These are phyloP conservation scores for Picea sitchensis DNA, from an alignment of 75 land plant species.

Conservation along the genomic window DNA sequence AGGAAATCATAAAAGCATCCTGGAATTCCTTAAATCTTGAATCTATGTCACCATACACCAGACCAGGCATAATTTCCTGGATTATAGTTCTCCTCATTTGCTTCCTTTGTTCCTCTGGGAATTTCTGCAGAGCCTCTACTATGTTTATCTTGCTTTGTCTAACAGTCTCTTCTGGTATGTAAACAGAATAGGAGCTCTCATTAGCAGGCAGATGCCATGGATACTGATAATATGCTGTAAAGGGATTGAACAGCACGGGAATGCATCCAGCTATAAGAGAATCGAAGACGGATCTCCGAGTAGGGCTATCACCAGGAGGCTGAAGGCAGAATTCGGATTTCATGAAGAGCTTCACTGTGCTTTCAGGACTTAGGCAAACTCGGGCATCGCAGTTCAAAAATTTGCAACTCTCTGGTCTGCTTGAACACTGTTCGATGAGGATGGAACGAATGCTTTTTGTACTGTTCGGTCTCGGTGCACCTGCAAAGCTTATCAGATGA, in stretches of 20 bases:
- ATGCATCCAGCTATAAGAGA: constrained; percentile 59
- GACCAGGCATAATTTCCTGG: constrained; percentile 44
- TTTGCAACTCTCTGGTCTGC: constrained; percentile 21
- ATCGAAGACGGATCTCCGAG: constrained; percentile 64
- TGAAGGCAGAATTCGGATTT: constrained; percentile 62
- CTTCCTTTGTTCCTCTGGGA: constrained; percentile 21
- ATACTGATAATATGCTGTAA: constrained; percentile 14
- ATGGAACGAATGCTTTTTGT: constrained; percentile 36
- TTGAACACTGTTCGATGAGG: constrained; percentile 45
- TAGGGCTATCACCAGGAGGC: constrained; percentile 64
- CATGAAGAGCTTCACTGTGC: constrained; percentile 36
- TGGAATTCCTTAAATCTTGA: constrained; percentile 10
- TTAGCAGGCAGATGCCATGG: constrained; percentile 14
- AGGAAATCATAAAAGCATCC: constrained; percentile 37
- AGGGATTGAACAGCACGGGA: constrained; percentile 54
- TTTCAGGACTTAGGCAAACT: constrained; percentile 27
- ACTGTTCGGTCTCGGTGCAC: constrained; percentile 36
- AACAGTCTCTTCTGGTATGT: constrained; percentile 25
- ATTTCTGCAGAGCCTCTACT: constrained; percentile 25
- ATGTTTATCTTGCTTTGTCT: constrained; percentile 24
- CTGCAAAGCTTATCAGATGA: constrained; percentile 45
- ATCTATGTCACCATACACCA: constrained; percentile 44
- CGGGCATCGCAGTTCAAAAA: constrained; percentile 28
- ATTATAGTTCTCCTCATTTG: constrained; percentile 56
- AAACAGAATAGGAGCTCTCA: not conserved